A percentile compares a stretch with the other conserved stretches of the same genome.
Evolutionary conservation across 1,139 yeast genomes (phyloP).

Genomic region (Candida tropicalis): DNA sequence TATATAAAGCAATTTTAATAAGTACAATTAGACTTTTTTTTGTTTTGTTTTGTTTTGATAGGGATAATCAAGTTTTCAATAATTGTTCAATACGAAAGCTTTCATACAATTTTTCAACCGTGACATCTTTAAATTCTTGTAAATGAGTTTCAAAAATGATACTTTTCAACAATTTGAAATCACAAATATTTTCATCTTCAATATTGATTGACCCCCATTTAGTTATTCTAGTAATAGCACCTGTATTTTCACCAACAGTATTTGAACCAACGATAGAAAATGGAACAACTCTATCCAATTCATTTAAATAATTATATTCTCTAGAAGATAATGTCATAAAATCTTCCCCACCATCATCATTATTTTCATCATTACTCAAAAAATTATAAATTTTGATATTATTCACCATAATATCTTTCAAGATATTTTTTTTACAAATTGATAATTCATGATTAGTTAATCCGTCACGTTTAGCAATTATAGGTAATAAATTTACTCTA

Average conservation of each 20-base stretch:
- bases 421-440: slow-evolving; percentile 45
- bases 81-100: slow-evolving; percentile 47
- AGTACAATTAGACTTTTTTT: too few relatives aligned
- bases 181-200: slow-evolving; percentile 55
- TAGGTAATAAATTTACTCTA: slow-evolving; percentile 59
- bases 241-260: slow-evolving; percentile 4
- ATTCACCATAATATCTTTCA: slow-evolving; percentile 43
- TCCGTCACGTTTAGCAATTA: slow-evolving; percentile 47
- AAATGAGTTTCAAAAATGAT: slow-evolving; percentile 66
- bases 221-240: slow-evolving; percentile 15
- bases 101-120: slow-evolving; percentile 64
- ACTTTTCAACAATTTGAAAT: slow-evolving; percentile 58
- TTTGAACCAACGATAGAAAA: slow-evolving; percentile 24
- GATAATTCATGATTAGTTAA: slow-evolving; percentile 50
- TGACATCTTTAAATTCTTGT: slow-evolving; percentile 66
- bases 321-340: slow-evolving; percentile 11
- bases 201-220: slow-evolving; percentile 29
- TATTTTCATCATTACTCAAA: slow-evolving; percentile 11
- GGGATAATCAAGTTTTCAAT: background rate
- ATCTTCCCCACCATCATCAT: slow-evolving; percentile 6
- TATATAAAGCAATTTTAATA: background rate
- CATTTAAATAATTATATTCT: slow-evolving; percentile 17
- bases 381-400: slow-evolving; percentile 56
- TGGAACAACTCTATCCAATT: slow-evolving; percentile 22
- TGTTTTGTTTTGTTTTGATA: too few relatives aligned